These are phyloP conservation scores for Phytophthora citrophthora DNA, from an alignment of 352 stramenopile genomes.

Conservation along the genomic window DNA sequence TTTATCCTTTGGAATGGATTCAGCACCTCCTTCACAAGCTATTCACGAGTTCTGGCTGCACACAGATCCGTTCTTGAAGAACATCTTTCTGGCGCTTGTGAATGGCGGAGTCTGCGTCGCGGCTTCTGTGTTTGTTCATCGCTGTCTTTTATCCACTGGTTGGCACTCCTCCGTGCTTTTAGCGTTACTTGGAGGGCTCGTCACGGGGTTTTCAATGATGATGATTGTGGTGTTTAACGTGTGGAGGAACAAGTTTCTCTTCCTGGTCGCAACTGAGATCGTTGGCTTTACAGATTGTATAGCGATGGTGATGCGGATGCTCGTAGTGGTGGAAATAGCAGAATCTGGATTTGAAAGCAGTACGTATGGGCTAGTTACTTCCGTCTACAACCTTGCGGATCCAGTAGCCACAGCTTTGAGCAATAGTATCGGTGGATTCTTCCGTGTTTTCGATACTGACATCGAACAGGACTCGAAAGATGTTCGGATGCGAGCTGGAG, in stretches of 20 bases:
- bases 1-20: slow-evolving; percentile 64
- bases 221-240: slow-evolving; percentile 67
- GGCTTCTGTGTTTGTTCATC: slow-evolving; percentile 62
- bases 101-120: slow-evolving; percentile 57
- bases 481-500: slow-evolving; percentile 66
- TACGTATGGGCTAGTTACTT: slow-evolving; percentile 80
- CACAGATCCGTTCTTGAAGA: slow-evolving; percentile 69
- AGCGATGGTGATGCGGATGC: slow-evolving; percentile 75
- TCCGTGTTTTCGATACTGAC: slow-evolving; percentile 67
- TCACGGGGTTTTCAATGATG: slow-evolving; percentile 43
- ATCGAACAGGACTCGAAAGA: slow-evolving; percentile 54
- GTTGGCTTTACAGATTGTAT: slow-evolving; percentile 72
- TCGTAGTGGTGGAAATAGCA: slow-evolving; percentile 82
- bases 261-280: slow-evolving; percentile 52
- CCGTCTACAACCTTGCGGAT: slow-evolving; percentile 75
- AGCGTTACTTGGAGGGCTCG: slow-evolving; percentile 48
- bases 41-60: slow-evolving; percentile 69
- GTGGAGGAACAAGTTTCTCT: slow-evolving; percentile 71
- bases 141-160: slow-evolving; percentile 60
- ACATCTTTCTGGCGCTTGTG: slow-evolving; percentile 60
- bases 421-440: slow-evolving; percentile 62
- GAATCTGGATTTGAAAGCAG: slow-evolving; percentile 80
- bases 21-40: slow-evolving; percentile 50
- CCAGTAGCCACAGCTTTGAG: slow-evolving; percentile 62
- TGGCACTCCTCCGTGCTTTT: slow-evolving; percentile 66